These are phyloP conservation scores for Flaveria bidentis DNA, from an alignment of 129 eudicot species.

Conservation along the genomic window DNA sequence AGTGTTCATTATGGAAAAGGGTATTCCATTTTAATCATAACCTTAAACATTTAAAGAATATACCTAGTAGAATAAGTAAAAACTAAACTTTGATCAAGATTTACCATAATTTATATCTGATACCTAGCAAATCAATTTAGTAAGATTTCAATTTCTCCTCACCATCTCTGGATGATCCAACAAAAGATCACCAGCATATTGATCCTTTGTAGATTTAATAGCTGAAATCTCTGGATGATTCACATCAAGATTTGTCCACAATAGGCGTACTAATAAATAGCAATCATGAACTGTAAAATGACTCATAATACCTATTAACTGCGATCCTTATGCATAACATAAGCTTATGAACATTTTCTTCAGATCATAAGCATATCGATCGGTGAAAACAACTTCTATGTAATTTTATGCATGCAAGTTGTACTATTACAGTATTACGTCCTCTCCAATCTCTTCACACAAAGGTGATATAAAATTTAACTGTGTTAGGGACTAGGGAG, in stretches of 20 bases:
- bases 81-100: constrained; percentile 6
- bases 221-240: no score
- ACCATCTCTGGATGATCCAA: constrained; percentile 17
- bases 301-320: not conserved
- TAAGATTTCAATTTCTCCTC: not conserved
- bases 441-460: not conserved
- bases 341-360: not conserved
- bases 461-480: no score
- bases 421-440: not conserved
- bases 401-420: constrained; percentile 11
- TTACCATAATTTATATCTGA: not conserved
- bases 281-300: constrained; percentile 7
- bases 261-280: not conserved
- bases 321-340: not conserved
- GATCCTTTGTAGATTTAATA: no score
- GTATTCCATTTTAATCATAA: not conserved
- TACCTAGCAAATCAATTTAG: not conserved
- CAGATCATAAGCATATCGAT: not conserved
- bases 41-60: not conserved
- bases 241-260: not conserved
- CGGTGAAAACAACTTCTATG: not conserved
- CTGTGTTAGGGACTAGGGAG: no score
- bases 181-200: not conserved
- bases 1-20: not conserved
- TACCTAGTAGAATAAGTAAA: not conserved